Percentiles rank a stretch among this genome's conserved stretches.
Evolutionary conservation across 768 basidiomycete species (phyloP).

Genomic region (Boletus sensibilis): DNA sequence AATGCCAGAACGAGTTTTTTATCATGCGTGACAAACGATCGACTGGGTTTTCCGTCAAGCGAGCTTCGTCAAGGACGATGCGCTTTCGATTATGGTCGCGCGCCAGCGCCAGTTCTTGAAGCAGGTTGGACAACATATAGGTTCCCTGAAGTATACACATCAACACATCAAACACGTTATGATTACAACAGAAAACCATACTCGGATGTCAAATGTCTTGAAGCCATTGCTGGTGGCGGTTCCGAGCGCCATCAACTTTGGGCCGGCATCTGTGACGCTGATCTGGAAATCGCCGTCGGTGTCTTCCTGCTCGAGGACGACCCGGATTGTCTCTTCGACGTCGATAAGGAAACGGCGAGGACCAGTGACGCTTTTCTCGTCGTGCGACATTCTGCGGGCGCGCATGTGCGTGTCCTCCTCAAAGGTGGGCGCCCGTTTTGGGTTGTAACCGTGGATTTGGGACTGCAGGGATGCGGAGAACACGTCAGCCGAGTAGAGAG

Average conservation of each 20-base stretch:
- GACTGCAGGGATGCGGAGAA: conserved; percentile 43
- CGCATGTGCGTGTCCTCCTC: conserved; percentile 74
- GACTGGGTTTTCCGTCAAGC: conserved; percentile 95
- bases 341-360: conserved; percentile 94
- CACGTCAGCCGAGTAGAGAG: conserved; percentile 14
- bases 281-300: conserved; percentile 97
- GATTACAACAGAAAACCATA: conserved; percentile 35
- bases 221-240: conserved; percentile 97
- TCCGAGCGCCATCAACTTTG: conserved; percentile 93
- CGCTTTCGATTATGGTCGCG: conserved; percentile 93
- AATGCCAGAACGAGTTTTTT: conserved; percentile 97
- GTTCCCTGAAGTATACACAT: conserved; percentile 61
- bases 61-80: conserved; percentile 98
- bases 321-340: conserved; percentile 95
- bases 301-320: conserved; percentile 96
- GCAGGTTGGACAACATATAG: conserved; percentile 98
- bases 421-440: conserved; percentile 68
- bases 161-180: conserved; percentile 6
- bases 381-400: conserved; percentile 84
- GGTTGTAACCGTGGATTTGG: conserved; percentile 69
- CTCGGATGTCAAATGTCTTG: conserved; percentile 95
- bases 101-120: conserved; percentile 98
- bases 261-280: conserved; percentile 92
- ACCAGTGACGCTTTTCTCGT: conserved; percentile 78
- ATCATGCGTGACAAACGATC: conserved; percentile 97